Evolutionary conservation across 169 alveolate genomes (phyloP), one percentile per base, ranked within the genome.

Genomic region (Babesia sp.): DNA sequence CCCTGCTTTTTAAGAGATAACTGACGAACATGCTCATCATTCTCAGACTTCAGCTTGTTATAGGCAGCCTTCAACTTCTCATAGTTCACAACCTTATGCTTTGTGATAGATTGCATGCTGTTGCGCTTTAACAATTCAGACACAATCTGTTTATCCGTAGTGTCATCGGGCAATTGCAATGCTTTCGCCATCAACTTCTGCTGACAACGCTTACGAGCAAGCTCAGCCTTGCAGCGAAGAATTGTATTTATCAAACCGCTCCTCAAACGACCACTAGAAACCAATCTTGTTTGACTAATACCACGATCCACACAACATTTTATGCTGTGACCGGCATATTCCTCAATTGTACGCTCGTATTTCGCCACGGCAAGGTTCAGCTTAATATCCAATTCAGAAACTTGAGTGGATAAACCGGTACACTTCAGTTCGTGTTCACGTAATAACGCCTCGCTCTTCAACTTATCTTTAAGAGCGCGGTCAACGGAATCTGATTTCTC

Each of bases 181-280:
- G 83, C 64, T 2, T 51, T 39, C 22, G 74, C 76, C 37, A 79
- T 53, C 4, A 41, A 22, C 20, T 46, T 55, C 39, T 58, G 29
- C 22, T 79, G 82, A 11, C 87, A 79, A 36, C 59, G 73, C 2
- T 68, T 29, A 24, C 74, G 54, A 9, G 87, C 87, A 11, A 79
- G 46, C 36, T 71, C 74, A 3, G 79, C 87, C 77, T 71, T 79
- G 72, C 72, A 44, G 5, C 36, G 31, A 4, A 79, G 76, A 20
- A 79, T 56, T 0, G 81, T 58, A 12, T 67, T 61, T 1, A 79
- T 34, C 41, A 79, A 64, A 6, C 44, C 34, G 14, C 55, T 24
- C 12, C n/a, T 70, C 18, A 53, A 20, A 3, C 31, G 22, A 2
- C 22, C 20, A 28, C 45, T 33, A 11, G 60, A 64, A 2, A 14